A percentile compares a stretch with the other conserved stretches of the same genome.
Conservation (phyloP, 2,329 filamentous ascomycete species). For the Aureobasidium namibiae region DNA sequence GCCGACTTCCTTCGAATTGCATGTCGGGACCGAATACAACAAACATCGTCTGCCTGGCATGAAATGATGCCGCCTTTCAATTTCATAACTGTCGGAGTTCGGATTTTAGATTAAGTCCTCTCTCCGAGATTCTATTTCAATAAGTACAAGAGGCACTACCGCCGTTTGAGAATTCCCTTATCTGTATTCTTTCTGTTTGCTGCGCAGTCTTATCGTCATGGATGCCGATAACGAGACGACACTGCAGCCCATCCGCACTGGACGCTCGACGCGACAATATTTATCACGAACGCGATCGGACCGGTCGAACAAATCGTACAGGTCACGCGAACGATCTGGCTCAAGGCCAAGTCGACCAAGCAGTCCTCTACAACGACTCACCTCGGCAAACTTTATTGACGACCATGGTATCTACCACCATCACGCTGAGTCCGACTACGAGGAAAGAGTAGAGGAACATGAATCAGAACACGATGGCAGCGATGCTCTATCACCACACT, state of each 20-base stretch:
- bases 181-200: neutral
- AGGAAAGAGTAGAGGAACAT: neutral
- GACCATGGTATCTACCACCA: constrained; percentile 25
- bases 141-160: constrained; percentile 5
- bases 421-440: constrained; percentile 12
- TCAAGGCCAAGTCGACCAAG: constrained; percentile 16
- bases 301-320: neutral
- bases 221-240: constrained; percentile 3
- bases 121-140: neutral
- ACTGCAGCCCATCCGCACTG: constrained; percentile 13
- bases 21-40: neutral
- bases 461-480: neutral
- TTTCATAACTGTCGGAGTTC: neutral
- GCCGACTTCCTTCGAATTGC: neutral
- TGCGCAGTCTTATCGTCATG: constrained; percentile 6
- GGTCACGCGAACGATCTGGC: constrained; percentile 16
- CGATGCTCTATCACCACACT: neutral
- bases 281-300: neutral
- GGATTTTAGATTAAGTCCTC: neutral
- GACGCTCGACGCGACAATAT: neutral
- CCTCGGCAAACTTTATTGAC: constrained; percentile 28
- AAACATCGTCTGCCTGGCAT: neutral
- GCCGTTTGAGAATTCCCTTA: neutral
- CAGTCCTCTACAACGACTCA: constrained; percentile 20
- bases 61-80: neutral